Evolutionary conservation across 306 rosid genomes (phyloP).

Genomic region (Vigna nakashimae): DNA sequence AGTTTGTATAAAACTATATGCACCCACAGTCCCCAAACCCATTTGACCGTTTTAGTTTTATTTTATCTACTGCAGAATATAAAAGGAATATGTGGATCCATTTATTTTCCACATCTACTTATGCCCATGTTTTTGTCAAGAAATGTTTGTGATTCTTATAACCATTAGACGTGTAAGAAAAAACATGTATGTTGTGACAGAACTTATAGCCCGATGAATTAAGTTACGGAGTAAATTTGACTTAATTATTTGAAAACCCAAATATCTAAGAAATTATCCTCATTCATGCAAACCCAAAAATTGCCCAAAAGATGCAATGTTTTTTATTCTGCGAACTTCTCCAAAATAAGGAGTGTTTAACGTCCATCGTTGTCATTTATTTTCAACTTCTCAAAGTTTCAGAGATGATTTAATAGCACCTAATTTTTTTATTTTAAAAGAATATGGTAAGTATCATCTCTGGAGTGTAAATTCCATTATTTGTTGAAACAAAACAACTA

Average conservation of each 20-base stretch:
- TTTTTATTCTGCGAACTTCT: neutral
- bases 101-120: no score
- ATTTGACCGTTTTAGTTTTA: neutral
- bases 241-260: neutral
- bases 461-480: neutral
- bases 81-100: no score
- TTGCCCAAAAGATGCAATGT: neutral
- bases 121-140: no score
- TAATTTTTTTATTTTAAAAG: neutral
- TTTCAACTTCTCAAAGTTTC: neutral
- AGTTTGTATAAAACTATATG: slow-evolving; percentile 11
- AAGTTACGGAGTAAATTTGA: neutral
- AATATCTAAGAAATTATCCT: neutral
- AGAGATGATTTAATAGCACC: neutral
- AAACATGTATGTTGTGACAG: neutral
- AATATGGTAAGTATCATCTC: neutral
- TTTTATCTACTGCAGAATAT: neutral
- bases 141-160: no score
- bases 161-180: no score
- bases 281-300: neutral
- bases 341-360: neutral
- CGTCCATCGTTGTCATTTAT: neutral
- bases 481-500: neutral
- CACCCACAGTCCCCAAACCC: slow-evolving; percentile 23
- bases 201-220: neutral